Conservation (phyloP, 805 yeast genomes). For the Saturnispora zaruensis region DNA sequence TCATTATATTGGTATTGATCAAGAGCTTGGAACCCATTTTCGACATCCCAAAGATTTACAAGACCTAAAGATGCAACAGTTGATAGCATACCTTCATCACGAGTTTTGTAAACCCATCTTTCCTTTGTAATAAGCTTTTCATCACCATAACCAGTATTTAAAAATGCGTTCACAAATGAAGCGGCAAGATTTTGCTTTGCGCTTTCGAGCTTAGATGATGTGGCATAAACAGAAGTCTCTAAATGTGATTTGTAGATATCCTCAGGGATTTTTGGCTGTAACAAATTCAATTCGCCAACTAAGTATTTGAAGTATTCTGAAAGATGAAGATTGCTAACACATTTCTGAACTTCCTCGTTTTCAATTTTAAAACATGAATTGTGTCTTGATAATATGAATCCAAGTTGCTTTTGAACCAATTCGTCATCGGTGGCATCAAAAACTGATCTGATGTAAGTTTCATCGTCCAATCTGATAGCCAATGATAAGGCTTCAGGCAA, state of each 20-base stretch:
- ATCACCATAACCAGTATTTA: constrained; percentile 83
- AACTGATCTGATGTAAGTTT: constrained; percentile 63
- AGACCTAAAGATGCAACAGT: constrained; percentile 90
- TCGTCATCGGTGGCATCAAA: constrained; percentile 73
- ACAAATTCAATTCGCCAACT: constrained; percentile 77
- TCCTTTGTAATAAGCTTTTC: constrained; percentile 75
- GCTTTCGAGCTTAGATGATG: constrained; percentile 62
- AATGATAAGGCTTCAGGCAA: constrained; percentile 83
- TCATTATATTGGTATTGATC: constrained; percentile 83
- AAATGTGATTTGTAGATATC: constrained; percentile 88
- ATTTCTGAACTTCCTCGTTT: constrained; percentile 68
- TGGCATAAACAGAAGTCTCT: constrained; percentile 53
- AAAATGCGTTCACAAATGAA: constrained; percentile 85
- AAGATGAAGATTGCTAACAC: constrained; percentile 70
- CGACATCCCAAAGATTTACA: constrained; percentile 82
- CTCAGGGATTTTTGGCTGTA: constrained; percentile 89
- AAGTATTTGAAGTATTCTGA: constrained; percentile 75
- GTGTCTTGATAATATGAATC: constrained; percentile 80
- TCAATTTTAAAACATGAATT: constrained; percentile 71
- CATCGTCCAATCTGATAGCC: constrained; percentile 85
- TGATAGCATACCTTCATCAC: constrained; percentile 83
- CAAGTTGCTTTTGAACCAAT: constrained; percentile 79
- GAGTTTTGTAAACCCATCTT: constrained; percentile 83
- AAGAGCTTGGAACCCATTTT: constrained; percentile 80
- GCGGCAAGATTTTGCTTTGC: constrained; percentile 94